phyloP scores from a whole-genome alignment of 1,139 yeast genomes.

The Magnusiomyces starmeri region DNA sequence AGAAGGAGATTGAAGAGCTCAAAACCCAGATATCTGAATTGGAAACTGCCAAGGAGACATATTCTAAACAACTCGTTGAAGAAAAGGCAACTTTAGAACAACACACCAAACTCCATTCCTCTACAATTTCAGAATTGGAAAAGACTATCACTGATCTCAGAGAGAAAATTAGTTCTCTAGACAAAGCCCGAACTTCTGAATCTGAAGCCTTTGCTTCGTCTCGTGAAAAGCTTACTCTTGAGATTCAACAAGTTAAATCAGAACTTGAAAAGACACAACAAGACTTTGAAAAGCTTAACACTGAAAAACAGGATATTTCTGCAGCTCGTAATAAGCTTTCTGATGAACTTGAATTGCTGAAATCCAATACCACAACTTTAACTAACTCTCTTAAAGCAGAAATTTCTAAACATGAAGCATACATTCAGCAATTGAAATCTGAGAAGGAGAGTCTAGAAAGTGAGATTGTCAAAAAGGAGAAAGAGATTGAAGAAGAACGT shows the following conservation, averaged over 20 bases:
- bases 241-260: conserved; percentile 11
- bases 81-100: neutral
- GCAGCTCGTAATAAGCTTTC: conserved; percentile 9
- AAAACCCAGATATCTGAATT: neutral
- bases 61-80: neutral
- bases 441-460: conserved; percentile 10
- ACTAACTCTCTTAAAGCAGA: conserved; percentile 8
- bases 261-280: conserved; percentile 15
- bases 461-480: conserved; percentile 11
- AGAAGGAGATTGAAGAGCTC: neutral
- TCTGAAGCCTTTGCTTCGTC: conserved; percentile 9
- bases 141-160: conserved; percentile 2
- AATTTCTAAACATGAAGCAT: conserved; percentile 8
- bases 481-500: conserved; percentile 17
- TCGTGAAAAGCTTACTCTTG: conserved; percentile 10
- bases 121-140: conserved; percentile 2
- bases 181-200: conserved; percentile 9
- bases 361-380: conserved; percentile 4
- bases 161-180: conserved; percentile 8
- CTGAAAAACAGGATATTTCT: conserved; percentile 1
- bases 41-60: neutral
- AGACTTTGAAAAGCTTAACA: conserved; percentile 2
- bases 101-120: neutral
- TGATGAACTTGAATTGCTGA: conserved; percentile 11
- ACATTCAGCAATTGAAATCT: conserved; percentile 9